Percentiles rank a stretch among this genome's conserved stretches.
Evolutionary conservation across 73 alveolate species (phyloP).

Genomic region (Paraurostyla sp.): DNA sequence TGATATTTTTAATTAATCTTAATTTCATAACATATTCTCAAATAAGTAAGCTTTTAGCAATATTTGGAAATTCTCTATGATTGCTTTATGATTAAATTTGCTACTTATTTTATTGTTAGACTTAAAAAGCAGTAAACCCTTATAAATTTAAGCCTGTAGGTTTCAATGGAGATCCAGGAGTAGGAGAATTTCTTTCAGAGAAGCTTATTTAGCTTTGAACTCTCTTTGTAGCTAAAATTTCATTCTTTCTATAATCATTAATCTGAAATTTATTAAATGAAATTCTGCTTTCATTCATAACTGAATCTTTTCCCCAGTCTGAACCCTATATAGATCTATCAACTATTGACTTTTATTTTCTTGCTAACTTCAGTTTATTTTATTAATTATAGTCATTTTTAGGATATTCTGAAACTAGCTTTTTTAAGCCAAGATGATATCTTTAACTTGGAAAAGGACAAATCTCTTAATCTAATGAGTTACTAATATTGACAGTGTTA

Average conservation of each 20-base stretch:
- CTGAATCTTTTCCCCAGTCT: constrained; percentile 5
- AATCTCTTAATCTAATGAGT: too few species aligned
- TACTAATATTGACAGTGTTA: too few species aligned
- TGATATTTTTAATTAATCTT: not conserved
- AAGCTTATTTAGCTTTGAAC: not conserved
- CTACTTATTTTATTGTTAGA: too few species aligned
- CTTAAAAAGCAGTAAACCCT: too few species aligned
- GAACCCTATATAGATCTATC: not conserved
- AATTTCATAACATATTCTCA: not conserved
- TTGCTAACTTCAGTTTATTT: not conserved
- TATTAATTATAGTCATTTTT: not conserved
- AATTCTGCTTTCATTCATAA: too few species aligned
- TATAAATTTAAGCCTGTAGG: too few species aligned
- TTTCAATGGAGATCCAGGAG: too few species aligned
- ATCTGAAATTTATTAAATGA: too few species aligned
- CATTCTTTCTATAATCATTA: too few species aligned
- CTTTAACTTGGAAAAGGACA: too few species aligned
- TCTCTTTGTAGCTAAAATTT: too few species aligned
- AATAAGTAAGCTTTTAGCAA: not conserved
- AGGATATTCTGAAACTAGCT: not conserved
- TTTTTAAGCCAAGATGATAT: not conserved
- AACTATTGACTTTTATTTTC: not conserved
- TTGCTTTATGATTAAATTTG: not conserved
- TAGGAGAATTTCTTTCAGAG: constrained; percentile 34
- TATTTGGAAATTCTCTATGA: not conserved